Evolutionary conservation across 2,329 filamentous ascomycete genomes (phyloP), one percentile per base, ranked within the genome.

Genomic region (Helminthosporium solani): DNA sequence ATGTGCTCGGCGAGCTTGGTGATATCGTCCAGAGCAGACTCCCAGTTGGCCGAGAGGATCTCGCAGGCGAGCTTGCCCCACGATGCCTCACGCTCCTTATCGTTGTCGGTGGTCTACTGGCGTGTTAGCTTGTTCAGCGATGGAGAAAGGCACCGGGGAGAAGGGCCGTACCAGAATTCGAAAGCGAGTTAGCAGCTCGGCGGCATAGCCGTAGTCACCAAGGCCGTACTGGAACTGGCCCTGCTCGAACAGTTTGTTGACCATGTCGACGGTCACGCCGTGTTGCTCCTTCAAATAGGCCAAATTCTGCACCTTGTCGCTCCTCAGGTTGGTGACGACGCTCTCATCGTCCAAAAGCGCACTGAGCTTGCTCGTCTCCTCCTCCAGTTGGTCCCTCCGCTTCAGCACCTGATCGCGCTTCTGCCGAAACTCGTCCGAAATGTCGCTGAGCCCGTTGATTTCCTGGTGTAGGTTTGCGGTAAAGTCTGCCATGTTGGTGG

Each of bases 401-500:
- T 85, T 79, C 64, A 97, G 77, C 52, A 97, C 91, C 68, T 91
- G 86, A 71, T 96, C 87, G 67, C 90, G 82, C 84, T 94, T 95
- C 72, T 87, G 85, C 62, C 84, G 82, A 73, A 91, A 97, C 73
- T 96, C 90, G 54, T 86, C 81, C 40, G 94, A 91, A 44, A 87
- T 77, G 52, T 88, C 81, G 50, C 87, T 80, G 55, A 90, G 82
- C 61, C 85, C 81, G 77, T 97, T 84, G 58, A 99, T 83, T 67
- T 96, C 88, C 70, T 88, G 87, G 79, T 95, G 90, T 58, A 99
- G 78, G 66, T 86, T 88, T 67, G 91, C 91, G 44, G 97, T 89
- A 71, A 95, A 99, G 75, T 99, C 94, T 65, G 87, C 94, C 94
- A 99, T 99, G 80, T 97, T 96, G 66, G 94, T 97, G 72, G 90